phyloP scores from a whole-genome alignment of 163 green algal species.

The Chlamydomonas reinhardtii region DNA sequence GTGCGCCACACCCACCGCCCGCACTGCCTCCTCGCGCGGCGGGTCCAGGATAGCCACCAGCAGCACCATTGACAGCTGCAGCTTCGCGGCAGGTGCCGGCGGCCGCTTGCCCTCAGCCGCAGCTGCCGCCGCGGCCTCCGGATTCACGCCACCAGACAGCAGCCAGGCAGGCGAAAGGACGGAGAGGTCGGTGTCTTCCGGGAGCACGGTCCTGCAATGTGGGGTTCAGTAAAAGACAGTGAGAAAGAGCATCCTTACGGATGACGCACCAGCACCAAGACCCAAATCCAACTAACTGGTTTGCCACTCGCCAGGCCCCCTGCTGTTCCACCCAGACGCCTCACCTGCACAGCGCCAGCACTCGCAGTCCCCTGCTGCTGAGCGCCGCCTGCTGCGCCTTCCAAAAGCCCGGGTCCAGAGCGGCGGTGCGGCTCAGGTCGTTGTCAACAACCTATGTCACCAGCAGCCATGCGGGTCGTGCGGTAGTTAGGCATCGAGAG shows the following conservation, averaged over 20 bases:
- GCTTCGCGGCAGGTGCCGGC: too few relatives aligned
- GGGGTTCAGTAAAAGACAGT: too few relatives aligned
- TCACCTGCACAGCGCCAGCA: slow-evolving; percentile 56
- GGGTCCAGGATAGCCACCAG: slow-evolving; percentile 55
- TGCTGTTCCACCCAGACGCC: neutral
- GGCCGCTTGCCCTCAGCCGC: too few relatives aligned
- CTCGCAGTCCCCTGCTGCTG: slow-evolving; percentile 45
- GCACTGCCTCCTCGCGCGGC: slow-evolving; percentile 45
- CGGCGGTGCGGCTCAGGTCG: neutral
- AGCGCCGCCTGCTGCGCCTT: slow-evolving; percentile 36
- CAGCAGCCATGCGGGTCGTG: too few relatives aligned
- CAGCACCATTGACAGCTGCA: slow-evolving; percentile 12
- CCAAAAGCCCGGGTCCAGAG: slow-evolving; percentile 21
- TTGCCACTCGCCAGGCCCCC: too few relatives aligned
- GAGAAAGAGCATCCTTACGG: too few relatives aligned
- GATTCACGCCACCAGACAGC: too few relatives aligned
- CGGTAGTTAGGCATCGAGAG: too few relatives aligned
- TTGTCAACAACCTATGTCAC: neutral
- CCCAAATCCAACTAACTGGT: too few relatives aligned
- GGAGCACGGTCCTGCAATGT: slow-evolving; percentile 39
- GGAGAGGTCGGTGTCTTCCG: slow-evolving; percentile 14
- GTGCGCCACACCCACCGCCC: slow-evolving; percentile 43
- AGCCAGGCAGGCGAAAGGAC: neutral
- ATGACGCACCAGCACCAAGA: too few relatives aligned
- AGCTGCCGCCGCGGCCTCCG: too few relatives aligned